Base-by-base conservation (phyloP, 1,139 yeast genomes). In the Geotrichum aggregatum region DNA sequence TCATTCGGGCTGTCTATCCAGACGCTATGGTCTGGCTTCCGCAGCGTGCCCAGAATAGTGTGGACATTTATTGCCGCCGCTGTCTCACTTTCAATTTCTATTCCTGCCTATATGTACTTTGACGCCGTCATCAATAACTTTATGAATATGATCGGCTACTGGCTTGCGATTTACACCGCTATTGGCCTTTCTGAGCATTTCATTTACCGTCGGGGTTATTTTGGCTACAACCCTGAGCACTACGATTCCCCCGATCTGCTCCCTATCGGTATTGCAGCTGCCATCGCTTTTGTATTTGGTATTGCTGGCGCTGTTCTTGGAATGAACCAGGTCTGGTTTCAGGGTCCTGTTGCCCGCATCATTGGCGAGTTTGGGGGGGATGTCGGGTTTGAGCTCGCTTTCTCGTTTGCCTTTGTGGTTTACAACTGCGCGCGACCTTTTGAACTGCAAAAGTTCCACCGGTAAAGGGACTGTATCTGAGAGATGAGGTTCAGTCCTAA, bases 91-190 rank as follows among this genome's bases (percentile, higher is more conserved):
- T 96, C 91, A 54, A 83, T 89, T 65, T 82, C 94, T 65, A 88
- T 88, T 61, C 95, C 96, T 35, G 96, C 87, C 46, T 86, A 83
- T 73, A 83, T 84, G 72, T 68, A 76, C 59, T 89, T 89, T 68
- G 81, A 76, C 56, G 63, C 69, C 10, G 89, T 86, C 63, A 85
- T 89, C 84, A 77, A 79, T 56, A 82, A 85, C 71, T 88, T 89
- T 72, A 87, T 89, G 96, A 83, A 87, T 72, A 73, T 88, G 68
- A 87, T 89, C 67, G 92, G 87, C 58, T 89, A 89, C 76, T 89
- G 92, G 79, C 76, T 89, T 67, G 88, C 95, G 55, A 85, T 88
- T 65, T 89, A 89, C 73, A 81, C 80, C 64, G 80, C 87, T 47
- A 79, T 88, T 67, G 71, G 79, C 44, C 68, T 84, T 24, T 77